Evolutionary conservation across 805 yeast genomes (phyloP).

Genomic region (Yamadazyma nakazawae): DNA sequence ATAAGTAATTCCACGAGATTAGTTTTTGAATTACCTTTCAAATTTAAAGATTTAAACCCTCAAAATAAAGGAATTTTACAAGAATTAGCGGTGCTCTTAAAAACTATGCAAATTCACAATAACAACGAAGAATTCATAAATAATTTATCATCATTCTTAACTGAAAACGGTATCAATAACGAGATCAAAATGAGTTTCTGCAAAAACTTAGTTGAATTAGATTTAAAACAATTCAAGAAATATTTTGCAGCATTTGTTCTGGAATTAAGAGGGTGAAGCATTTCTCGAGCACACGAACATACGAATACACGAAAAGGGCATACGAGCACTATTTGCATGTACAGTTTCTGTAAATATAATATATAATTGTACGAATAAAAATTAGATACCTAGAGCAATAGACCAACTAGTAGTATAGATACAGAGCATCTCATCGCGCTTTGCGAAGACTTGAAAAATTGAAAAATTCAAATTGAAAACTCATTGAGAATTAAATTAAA

Average conservation of each 20-base stretch:
- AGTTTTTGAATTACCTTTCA: constrained; percentile 77
- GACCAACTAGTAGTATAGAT: too few relatives aligned
- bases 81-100: constrained; percentile 71
- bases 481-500: background rate
- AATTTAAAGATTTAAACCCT: constrained; percentile 59
- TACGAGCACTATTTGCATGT: constrained; percentile 4
- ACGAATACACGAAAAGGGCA: background rate
- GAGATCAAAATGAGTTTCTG: constrained; percentile 61
- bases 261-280: constrained; percentile 6
- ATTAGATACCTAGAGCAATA: background rate
- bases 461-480: background rate
- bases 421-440: constrained; percentile 3
- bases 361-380: constrained; percentile 4
- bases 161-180: constrained; percentile 54
- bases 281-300: background rate
- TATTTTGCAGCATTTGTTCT: constrained; percentile 50
- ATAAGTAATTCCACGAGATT: constrained; percentile 65
- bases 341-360: constrained; percentile 9
- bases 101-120: constrained; percentile 48
- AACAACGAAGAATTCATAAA: constrained; percentile 44
- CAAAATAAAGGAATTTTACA: constrained; percentile 71
- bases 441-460: background rate
- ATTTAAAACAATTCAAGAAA: constrained; percentile 66
- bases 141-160: constrained; percentile 52
- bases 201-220: constrained; percentile 50